A percentile compares a stretch with the other conserved stretches of the same genome.
phyloP scores from a whole-genome alignment of 164 flowering plant genomes.

The Litsea cubeba region DNA sequence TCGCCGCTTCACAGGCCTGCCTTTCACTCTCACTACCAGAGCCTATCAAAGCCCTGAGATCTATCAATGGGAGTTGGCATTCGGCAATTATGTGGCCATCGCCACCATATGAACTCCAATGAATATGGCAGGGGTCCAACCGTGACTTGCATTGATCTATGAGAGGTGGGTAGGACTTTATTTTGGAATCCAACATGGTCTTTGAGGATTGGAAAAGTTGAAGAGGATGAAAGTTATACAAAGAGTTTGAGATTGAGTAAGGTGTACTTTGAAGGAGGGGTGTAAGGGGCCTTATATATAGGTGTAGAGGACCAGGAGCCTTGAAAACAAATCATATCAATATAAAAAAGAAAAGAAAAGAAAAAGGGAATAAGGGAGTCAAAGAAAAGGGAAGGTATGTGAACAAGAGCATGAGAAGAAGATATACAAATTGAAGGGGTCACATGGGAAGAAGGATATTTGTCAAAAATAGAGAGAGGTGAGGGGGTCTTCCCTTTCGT shows the following conservation, averaged over 20 bases:
- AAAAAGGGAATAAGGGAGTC: background rate
- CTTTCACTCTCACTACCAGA: conserved; percentile 19
- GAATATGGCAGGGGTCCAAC: conserved; percentile 1
- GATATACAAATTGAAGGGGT: conserved; percentile 13
- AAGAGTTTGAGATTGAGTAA: background rate
- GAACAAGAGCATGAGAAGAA: conserved; percentile 28
- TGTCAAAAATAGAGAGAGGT: conserved; percentile 28
- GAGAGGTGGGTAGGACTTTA: conserved; percentile 44
- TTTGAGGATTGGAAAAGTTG: background rate
- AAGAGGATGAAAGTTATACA: background rate
- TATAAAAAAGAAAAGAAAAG: too few relatives aligned
- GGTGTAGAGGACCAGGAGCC: background rate
- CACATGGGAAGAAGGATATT: conserved; percentile 32
- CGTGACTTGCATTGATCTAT: conserved; percentile 26
- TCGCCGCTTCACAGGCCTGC: conserved; percentile 31
- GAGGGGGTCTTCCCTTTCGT: background rate
- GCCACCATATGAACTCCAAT: background rate
- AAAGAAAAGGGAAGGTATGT: conserved; percentile 3
- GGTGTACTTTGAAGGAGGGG: background rate
- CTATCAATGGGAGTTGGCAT: conserved; percentile 64
- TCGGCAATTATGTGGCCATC: conserved; percentile 17
- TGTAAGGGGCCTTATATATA: conserved; percentile 12
- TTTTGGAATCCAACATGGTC: conserved; percentile 22
- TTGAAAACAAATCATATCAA: too few relatives aligned
- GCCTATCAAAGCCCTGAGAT: conserved; percentile 34